These are phyloP conservation scores for Gracilaria caudata DNA, from an alignment of 23 red algal species.

Conservation along the genomic window DNA sequence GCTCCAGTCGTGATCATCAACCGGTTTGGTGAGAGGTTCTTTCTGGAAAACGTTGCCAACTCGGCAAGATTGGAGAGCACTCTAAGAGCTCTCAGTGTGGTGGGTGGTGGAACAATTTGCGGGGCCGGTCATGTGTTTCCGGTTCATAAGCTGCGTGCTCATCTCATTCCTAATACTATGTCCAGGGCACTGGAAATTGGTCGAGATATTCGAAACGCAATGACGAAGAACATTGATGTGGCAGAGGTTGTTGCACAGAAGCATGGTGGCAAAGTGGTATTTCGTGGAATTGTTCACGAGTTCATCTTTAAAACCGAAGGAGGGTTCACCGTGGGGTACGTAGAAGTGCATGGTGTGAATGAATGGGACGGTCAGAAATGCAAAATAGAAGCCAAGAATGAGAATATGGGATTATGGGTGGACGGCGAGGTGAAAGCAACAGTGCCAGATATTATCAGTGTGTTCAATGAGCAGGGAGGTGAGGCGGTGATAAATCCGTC, in stretches of 20 bases:
- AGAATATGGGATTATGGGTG: neutral
- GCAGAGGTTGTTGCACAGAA: neutral
- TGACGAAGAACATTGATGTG: neutral
- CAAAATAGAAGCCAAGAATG: neutral
- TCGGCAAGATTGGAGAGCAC: neutral
- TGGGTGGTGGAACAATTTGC: neutral
- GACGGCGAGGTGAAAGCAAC: neutral
- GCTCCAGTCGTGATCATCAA: neutral
- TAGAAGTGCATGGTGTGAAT: neutral
- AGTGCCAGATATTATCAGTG: neutral
- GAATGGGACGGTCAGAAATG: neutral
- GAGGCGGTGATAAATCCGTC: neutral
- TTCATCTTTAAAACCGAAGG: neutral
- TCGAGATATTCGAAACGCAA: neutral
- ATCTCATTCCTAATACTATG: neutral
- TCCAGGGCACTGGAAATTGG: neutral
- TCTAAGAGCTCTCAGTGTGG: neutral
- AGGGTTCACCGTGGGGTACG: neutral
- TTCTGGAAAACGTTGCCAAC: neutral
- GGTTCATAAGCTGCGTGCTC: neutral
- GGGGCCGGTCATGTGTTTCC: neutral
- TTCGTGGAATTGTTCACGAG: neutral
- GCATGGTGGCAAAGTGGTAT: neutral
- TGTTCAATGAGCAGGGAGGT: neutral
- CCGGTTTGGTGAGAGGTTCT: neutral